phyloP scores from a whole-genome alignment of 2,329 filamentous ascomycete genomes.

The Penicillium sp. region DNA sequence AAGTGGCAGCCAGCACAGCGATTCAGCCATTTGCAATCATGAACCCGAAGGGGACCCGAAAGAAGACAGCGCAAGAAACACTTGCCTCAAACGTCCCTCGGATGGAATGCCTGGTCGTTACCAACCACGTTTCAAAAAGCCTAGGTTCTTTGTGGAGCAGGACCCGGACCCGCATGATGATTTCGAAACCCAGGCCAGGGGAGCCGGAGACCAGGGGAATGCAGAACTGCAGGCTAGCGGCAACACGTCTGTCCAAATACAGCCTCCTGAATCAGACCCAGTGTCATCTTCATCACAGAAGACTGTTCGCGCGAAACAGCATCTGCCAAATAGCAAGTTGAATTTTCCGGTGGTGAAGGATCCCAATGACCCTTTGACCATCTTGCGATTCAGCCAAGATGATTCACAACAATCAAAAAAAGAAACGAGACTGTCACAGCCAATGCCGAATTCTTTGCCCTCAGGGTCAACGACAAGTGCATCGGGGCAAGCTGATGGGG shows the following conservation, averaged over 20 bases:
- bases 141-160: slow-evolving; percentile 17
- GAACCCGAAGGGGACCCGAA: background rate
- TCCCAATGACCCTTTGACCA: slow-evolving; percentile 66
- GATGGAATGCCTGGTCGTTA: background rate
- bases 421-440: slow-evolving; percentile 23
- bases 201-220: background rate
- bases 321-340: slow-evolving; percentile 52
- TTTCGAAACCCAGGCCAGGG: background rate
- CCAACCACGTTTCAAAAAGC: slow-evolving; percentile 11
- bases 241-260: slow-evolving; percentile 9
- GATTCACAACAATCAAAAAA: slow-evolving; percentile 58
- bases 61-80: background rate
- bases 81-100: slow-evolving; percentile 4
- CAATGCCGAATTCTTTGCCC: slow-evolving; percentile 8
- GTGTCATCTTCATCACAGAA: slow-evolving; percentile 31
- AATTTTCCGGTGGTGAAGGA: slow-evolving; percentile 80
- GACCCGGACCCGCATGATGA: background rate
- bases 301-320: slow-evolving; percentile 31
- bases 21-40: background rate
- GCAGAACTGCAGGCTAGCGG: slow-evolving; percentile 4
- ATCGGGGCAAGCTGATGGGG: slow-evolving; percentile 9
- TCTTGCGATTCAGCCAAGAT: slow-evolving; percentile 68
- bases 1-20: background rate
- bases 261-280: slow-evolving; percentile 21
- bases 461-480: slow-evolving; percentile 8